Conservation (phyloP, 2,329 filamentous ascomycete genomes). For the Bipolaris sorokiniana region DNA sequence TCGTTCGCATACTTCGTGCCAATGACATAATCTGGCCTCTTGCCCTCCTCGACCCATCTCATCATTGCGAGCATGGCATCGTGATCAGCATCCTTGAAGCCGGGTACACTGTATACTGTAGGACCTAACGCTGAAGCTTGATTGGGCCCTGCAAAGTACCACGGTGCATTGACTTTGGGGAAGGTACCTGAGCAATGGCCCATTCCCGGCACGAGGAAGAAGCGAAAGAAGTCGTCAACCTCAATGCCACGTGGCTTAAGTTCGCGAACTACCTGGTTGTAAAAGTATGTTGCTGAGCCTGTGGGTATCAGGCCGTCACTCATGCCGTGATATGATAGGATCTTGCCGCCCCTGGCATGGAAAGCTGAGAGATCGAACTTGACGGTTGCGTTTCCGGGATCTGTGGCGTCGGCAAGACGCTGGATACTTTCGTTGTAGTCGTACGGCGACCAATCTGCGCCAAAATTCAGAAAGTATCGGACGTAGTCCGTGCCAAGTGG, state of each 20-base stretch:
- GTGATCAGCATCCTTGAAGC: slow-evolving; percentile 46
- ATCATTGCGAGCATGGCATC: slow-evolving; percentile 57
- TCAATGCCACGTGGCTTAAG: slow-evolving; percentile 45
- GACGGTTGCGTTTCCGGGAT: slow-evolving; percentile 59
- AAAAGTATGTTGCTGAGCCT: slow-evolving; percentile 59
- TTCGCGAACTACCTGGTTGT: slow-evolving; percentile 52
- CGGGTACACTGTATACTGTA: slow-evolving; percentile 34
- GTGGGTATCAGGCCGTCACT: slow-evolving; percentile 57
- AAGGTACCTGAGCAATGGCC: slow-evolving; percentile 50
- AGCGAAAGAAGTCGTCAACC: slow-evolving; percentile 51
- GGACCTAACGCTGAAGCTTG: slow-evolving; percentile 13
- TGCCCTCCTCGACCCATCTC: slow-evolving; percentile 52
- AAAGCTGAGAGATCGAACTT: slow-evolving; percentile 57
- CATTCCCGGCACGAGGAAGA: slow-evolving; percentile 56
- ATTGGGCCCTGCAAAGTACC: slow-evolving; percentile 53
- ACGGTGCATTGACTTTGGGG: slow-evolving; percentile 48
- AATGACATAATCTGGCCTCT: slow-evolving; percentile 49
- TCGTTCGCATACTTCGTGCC: slow-evolving; percentile 41
- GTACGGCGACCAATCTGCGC: neutral
- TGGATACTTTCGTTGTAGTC: slow-evolving; percentile 44
- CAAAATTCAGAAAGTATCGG: slow-evolving; percentile 50
- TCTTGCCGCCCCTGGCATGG: slow-evolving; percentile 51
- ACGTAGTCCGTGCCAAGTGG: slow-evolving; percentile 49
- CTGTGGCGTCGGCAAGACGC: slow-evolving; percentile 48
- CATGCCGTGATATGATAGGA: slow-evolving; percentile 54